Base-by-base conservation (phyloP, 2,329 filamentous ascomycete species). In the Calonectria multiphialidica region DNA sequence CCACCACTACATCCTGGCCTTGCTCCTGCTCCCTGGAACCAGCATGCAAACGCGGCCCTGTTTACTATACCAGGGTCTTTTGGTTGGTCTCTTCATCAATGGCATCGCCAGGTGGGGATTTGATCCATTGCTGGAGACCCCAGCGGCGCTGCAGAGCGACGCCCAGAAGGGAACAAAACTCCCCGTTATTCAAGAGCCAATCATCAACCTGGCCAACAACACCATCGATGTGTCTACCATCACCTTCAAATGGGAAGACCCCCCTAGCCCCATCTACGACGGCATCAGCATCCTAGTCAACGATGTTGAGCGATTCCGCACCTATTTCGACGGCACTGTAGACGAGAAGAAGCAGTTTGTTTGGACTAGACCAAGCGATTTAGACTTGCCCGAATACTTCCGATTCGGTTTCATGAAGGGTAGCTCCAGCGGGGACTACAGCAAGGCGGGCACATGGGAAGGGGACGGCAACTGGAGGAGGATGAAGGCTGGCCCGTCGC, bases 71-170 rank as follows among this genome's bases (percentile, higher is more conserved):
- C 96, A 98, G 82, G 97, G 97, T 13, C 87, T 99, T 2, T 87
- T 99, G 0, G 86, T 98, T 9, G 97, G 97, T 0, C 89, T 98
- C 0, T 98, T 98, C 83, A 93, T 98, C 84, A 98, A 98, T 81
- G 78, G 97, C 65, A 92, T 97, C 72, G 96, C 96, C 5, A 90
- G 96, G 50, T 98, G 97, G 97, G 96, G 96, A 0, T 99, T 98
- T 82, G 96, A 95, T 73, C 90, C 93, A 1, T 91, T 99, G 57
- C 89, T 99, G 18, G 93, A 99, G 84, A 98, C 97, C 0, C 91
- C 94, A 0, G 88, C 84, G 0, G 91, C 92, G 1, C 85, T 99
- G 28, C 91, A 92, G 66, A 92, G 91, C n/a, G 92, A 93, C 75
- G 91, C 90, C 0, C 90, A 92, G 71, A 83, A 89, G 44, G 90